phyloP scores from a whole-genome alignment of 768 basidiomycete genomes.

The Suillus alpinus region DNA sequence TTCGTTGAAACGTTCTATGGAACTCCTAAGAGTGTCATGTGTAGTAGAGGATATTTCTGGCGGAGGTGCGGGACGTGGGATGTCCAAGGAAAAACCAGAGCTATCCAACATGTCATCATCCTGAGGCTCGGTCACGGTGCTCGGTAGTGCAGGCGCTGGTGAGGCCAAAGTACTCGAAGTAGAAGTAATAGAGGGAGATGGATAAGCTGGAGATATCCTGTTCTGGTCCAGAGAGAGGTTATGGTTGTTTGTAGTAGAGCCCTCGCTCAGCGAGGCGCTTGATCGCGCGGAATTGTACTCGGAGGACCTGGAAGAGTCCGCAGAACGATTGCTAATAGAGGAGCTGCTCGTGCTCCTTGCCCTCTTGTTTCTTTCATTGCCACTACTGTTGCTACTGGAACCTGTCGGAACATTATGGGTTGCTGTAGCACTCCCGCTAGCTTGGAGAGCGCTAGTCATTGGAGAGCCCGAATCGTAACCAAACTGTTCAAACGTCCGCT shows the following conservation, averaged over 20 bases:
- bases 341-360: slow-evolving; percentile 54
- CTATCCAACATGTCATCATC: slow-evolving; percentile 54
- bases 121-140: slow-evolving; percentile 38
- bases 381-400: slow-evolving; percentile 27
- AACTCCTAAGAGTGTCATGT: slow-evolving; percentile 40
- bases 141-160: slow-evolving; percentile 39
- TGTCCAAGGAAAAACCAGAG: slow-evolving; percentile 24
- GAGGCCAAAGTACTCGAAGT: slow-evolving; percentile 16
- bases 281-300: slow-evolving; percentile 33
- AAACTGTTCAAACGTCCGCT: slow-evolving; percentile 54
- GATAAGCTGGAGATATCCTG: slow-evolving; percentile 12
- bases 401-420: slow-evolving; percentile 11
- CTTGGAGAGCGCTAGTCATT: slow-evolving; percentile 22
- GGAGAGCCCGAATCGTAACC: slow-evolving; percentile 29
- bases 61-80: slow-evolving; percentile 13
- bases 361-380: slow-evolving; percentile 55
- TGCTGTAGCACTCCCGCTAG: slow-evolving; percentile 28
- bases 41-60: slow-evolving; percentile 16
- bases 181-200: slow-evolving; percentile 19
- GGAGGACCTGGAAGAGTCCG: slow-evolving; percentile 36
- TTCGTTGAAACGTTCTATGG: slow-evolving; percentile 50
- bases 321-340: slow-evolving; percentile 33
- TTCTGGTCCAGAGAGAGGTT: slow-evolving; percentile 8
- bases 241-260: slow-evolving; percentile 14
- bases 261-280: slow-evolving; percentile 31